Evolutionary conservation across 768 basidiomycete species (phyloP).

Genomic region (Boletus sp.): DNA sequence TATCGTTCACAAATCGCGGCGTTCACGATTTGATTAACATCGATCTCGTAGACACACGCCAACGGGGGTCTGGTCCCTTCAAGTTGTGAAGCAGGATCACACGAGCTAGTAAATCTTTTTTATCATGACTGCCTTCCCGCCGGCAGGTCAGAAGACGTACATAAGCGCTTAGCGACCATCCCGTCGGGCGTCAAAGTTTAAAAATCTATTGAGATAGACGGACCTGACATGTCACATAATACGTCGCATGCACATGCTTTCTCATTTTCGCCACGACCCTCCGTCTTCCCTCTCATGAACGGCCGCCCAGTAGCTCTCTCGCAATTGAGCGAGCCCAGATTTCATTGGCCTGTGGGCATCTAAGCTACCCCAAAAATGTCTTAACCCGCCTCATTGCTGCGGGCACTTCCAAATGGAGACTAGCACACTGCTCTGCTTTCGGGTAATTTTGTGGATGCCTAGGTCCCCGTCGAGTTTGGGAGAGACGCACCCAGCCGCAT

Average conservation of each 20-base stretch:
- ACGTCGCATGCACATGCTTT: neutral
- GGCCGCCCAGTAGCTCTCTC: neutral
- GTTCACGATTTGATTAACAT: conserved; percentile 9
- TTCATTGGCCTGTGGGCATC: neutral
- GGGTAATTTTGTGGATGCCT: neutral
- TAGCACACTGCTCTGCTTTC: neutral
- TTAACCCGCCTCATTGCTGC: neutral
- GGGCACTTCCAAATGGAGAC: neutral
- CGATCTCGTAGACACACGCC: neutral
- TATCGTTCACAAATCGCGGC: conserved; percentile 5
- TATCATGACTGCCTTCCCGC: conserved; percentile 3
- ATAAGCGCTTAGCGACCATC: conserved; percentile 4
- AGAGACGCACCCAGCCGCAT: neutral
- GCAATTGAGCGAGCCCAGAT: neutral
- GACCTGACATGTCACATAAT: conserved; percentile 4
- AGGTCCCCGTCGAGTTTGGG: neutral
- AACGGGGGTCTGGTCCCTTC: neutral
- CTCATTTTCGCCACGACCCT: neutral
- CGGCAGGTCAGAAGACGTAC: conserved; percentile 20
- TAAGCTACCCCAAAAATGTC: neutral
- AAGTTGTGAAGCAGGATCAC: neutral
- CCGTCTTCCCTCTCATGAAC: neutral
- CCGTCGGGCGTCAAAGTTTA: neutral
- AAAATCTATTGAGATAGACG: conserved; percentile 4
- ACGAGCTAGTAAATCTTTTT: neutral